phyloP scores from a whole-genome alignment of 2,329 filamentous ascomycete species.

The Escovopsis sp. region DNA sequence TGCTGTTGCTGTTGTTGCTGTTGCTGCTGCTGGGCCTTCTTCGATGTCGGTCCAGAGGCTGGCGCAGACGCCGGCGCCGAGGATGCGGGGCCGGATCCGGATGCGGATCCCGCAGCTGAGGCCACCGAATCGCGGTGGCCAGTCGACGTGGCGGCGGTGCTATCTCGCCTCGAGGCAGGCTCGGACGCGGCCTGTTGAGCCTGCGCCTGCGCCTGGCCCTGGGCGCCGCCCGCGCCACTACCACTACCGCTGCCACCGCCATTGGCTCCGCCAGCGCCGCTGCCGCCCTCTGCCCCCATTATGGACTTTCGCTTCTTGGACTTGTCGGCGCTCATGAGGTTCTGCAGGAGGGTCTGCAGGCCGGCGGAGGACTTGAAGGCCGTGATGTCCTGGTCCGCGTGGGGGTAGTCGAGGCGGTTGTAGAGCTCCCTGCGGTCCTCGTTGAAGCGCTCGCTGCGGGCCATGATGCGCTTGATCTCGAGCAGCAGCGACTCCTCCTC shows the following conservation, averaged over 20 bases:
- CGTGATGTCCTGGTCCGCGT: constrained; percentile 51
- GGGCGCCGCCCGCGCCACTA: constrained; percentile 33
- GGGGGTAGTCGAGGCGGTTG: constrained; percentile 69
- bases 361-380: constrained; percentile 71
- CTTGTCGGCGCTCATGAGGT: constrained; percentile 69
- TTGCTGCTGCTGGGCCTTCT: constrained; percentile 24
- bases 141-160: constrained; percentile 31
- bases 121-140: constrained; percentile 20
- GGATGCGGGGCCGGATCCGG: constrained; percentile 7
- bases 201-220: constrained; percentile 25
- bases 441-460: constrained; percentile 71
- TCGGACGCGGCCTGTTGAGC: constrained; percentile 21
- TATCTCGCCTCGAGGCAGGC: constrained; percentile 29
- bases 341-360: constrained; percentile 65
- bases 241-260: no score
- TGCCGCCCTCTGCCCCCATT: constrained; percentile 39
- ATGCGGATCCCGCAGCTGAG: constrained; percentile 11
- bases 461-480: constrained; percentile 83
- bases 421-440: constrained; percentile 80
- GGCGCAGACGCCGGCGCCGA: constrained; percentile 15
- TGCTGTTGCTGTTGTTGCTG: constrained; percentile 18
- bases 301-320: constrained; percentile 73
- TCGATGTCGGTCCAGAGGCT: constrained; percentile 27
- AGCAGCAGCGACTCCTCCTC: constrained; percentile 83
- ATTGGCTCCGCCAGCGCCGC: constrained; percentile 16